Base-by-base conservation (phyloP, 495 filamentous ascomycete genomes). In the Darksidea phi region DNA sequence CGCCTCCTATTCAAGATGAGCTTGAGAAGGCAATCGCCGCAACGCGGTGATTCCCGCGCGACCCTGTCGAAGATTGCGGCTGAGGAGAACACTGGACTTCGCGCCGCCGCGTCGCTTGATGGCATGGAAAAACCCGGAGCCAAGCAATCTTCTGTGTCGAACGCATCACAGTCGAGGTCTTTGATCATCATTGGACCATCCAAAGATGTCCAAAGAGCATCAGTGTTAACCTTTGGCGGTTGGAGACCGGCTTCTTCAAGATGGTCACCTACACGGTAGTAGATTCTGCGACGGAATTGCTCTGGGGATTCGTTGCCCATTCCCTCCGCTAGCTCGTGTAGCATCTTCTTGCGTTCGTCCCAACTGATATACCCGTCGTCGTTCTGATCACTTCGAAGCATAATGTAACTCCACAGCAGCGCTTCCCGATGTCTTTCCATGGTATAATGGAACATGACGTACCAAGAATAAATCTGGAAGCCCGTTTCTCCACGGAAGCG, bases 381-480 rank as follows among this genome's bases (percentile, higher is more conserved):
- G 61, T 77, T 64, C 17, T 36, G 28, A 55, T 77, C 75, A n/a
- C 64, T 70, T 3, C 74, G 73, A 15, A 70, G 67, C 65, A 74
- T 71, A 54, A 77, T 68, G 46, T 75, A 76, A 54, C 74, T 76
- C 75, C 75, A 77, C 2, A 77, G 63, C 18, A 77, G 58, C 8
- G 70, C 75, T 59, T 77, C 75, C 4, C 75, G 62, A 59, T 76
- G 74, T 18, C 75, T 50, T 55, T 77, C 75, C 57, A 77, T 77
- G 46, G 71, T 75, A 57, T 77, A 77, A 59, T 77, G 75, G 57
- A 77, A 76, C 18, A 65, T 61, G 1, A 69, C 74, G 59, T 61
- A 77, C 75, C 75, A 77, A 1, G 75, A 73, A 45, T 74, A 76
- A 6, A 77, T 69, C 63, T 77, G 75, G 50, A 72, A 77, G 1